Evolutionary conservation across 2,329 filamentous ascomycete species (phyloP).

Genomic region (Diaporthe capsici): DNA sequence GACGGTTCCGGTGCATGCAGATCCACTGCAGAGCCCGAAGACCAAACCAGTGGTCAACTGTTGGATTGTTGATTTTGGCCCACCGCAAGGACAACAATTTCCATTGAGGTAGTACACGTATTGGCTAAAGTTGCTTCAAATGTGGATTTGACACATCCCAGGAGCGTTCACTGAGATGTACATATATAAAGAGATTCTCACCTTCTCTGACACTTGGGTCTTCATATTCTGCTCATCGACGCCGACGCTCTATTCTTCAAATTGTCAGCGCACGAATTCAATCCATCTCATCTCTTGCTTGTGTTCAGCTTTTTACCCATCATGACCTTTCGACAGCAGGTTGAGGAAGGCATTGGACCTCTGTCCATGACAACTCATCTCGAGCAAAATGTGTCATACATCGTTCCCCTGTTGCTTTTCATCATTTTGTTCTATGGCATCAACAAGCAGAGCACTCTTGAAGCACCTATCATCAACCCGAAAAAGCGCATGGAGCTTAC

Average conservation of each 20-base stretch:
- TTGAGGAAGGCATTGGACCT: constrained; percentile 10
- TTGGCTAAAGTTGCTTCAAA: background rate
- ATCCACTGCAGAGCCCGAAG: background rate
- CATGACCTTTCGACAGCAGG: background rate
- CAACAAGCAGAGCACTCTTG: background rate
- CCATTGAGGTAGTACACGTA: background rate
- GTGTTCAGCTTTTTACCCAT: background rate
- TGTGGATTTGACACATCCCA: background rate
- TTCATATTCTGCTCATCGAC: background rate
- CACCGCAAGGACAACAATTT: background rate
- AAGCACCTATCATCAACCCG: background rate
- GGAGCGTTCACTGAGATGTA: background rate
- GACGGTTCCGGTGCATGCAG: constrained; percentile 12
- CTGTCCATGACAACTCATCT: background rate
- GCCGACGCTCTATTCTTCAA: background rate
- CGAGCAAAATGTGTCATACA: background rate
- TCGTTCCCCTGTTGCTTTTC: background rate
- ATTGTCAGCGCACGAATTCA: background rate
- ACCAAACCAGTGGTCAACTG: background rate
- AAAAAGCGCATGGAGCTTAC: background rate
- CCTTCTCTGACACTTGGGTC: background rate
- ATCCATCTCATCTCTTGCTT: background rate
- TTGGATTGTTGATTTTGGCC: background rate
- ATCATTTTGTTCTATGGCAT: background rate
- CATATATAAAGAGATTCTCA: background rate